Evolutionary conservation across 2,329 filamentous ascomycete species (phyloP).

Genomic region (Curvularia lunata): DNA sequence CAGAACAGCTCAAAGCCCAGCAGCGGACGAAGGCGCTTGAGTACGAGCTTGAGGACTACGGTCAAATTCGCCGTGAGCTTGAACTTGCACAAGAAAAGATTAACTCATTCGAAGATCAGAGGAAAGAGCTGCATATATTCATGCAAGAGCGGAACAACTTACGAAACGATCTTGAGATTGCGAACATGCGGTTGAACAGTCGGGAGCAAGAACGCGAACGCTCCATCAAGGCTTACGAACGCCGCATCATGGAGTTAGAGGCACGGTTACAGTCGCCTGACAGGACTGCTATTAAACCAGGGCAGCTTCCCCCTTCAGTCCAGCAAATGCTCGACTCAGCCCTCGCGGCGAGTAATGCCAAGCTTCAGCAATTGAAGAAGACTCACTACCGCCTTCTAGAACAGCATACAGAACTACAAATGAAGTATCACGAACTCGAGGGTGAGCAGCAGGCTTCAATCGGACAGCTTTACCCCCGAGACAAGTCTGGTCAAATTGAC

Average conservation of each 20-base stretch:
- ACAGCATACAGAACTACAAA: slow-evolving; percentile 58
- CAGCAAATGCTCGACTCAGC: slow-evolving; percentile 58
- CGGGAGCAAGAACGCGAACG: slow-evolving; percentile 59
- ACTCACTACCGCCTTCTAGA: slow-evolving; percentile 59
- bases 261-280: slow-evolving; percentile 36
- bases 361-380: slow-evolving; percentile 59
- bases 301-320: slow-evolving; percentile 49
- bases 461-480: slow-evolving; percentile 31
- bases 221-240: slow-evolving; percentile 56
- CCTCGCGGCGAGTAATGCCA: slow-evolving; percentile 55
- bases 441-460: slow-evolving; percentile 40
- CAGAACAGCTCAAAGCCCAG: slow-evolving; percentile 63
- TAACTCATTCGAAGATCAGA: slow-evolving; percentile 37
- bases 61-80: slow-evolving; percentile 48
- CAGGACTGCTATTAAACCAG: slow-evolving; percentile 34
- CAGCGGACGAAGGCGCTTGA: slow-evolving; percentile 62
- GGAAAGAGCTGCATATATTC: slow-evolving; percentile 57
- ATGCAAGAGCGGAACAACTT: slow-evolving; percentile 65
- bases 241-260: slow-evolving; percentile 57
- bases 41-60: slow-evolving; percentile 68
- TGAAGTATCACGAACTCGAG: slow-evolving; percentile 52
- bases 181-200: slow-evolving; percentile 64
- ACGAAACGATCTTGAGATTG: slow-evolving; percentile 64
- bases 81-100: slow-evolving; percentile 44
- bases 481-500: slow-evolving; percentile 26